These are phyloP conservation scores for Sarocladiaceae sp. DNA, from an alignment of 2,329 filamentous ascomycete genomes.

Conservation along the genomic window DNA sequence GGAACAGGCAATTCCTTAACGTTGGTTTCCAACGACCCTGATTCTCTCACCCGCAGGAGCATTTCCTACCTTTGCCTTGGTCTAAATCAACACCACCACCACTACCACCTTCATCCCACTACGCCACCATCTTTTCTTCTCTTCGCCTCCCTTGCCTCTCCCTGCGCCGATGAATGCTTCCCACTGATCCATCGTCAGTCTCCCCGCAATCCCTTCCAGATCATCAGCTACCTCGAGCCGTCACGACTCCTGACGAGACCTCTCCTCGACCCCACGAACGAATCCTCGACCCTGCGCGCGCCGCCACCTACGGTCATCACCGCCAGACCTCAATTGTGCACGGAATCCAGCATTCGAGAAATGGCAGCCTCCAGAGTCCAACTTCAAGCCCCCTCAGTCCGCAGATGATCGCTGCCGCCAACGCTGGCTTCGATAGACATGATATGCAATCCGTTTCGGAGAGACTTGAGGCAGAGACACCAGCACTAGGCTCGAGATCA, in stretches of 20 bases:
- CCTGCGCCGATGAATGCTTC: not conserved
- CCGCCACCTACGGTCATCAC: conserved; percentile 71
- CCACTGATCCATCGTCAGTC: conserved; percentile 33
- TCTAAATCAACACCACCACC: not conserved
- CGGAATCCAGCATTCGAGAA: conserved; percentile 88
- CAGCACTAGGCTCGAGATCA: conserved; percentile 35
- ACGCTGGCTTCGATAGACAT: conserved; percentile 49
- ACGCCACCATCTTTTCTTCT: conserved; percentile 1
- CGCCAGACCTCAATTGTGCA: conserved; percentile 96
- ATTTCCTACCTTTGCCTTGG: too few relatives aligned
- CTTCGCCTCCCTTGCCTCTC: conserved; percentile 3
- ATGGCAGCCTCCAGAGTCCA: conserved; percentile 79
- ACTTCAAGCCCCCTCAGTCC: conserved; percentile 83
- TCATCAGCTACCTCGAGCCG: conserved; percentile 44
- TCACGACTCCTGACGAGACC: conserved; percentile 40
- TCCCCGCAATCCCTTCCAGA: conserved; percentile 58
- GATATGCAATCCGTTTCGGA: conserved; percentile 43
- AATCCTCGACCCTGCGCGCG: conserved; percentile 49
- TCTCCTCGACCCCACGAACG: conserved; percentile 45
- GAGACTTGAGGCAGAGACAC: conserved; percentile 40
- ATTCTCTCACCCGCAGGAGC: not conserved
- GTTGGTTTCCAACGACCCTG: not conserved
- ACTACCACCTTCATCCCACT: conserved; percentile 3
- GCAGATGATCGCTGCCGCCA: conserved; percentile 68
- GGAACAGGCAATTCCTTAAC: too few relatives aligned